Base-by-base conservation (phyloP, 371 early-diverging fungal genomes). In the Mucor lusitanicus region DNA sequence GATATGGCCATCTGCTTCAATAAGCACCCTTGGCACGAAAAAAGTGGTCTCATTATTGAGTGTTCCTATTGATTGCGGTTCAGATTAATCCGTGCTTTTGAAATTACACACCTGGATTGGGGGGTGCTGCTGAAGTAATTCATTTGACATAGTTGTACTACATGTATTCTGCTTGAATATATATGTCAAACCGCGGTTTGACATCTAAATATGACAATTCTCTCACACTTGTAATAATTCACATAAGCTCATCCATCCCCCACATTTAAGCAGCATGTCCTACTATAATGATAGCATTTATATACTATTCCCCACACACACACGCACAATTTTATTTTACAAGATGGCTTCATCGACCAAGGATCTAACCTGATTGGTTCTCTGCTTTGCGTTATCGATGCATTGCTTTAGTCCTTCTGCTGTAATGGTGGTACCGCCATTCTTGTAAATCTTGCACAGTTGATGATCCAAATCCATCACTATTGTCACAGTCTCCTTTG, bases 401-500 rank as follows among this genome's bases (percentile, higher is more conserved):
- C 86, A 87, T 19, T 67, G 60, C 25, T 67, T 75, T 56, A 89
- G 42, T 35, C 74, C 63, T 13, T 82, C 67, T 35, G 64, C 56
- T 40, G 73, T 69, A 33, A 83, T 70, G 0, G 78, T 73, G 4
- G 71, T 74, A 6, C 87, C 88, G 27, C 89, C 89, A 50, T 78
- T 79, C 64, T 89, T 89, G 64, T 85, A 81, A 11, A 87, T 71
- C 50, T 70, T 77, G 53, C 81, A 82, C 28, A 89, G 25, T 23
- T 79, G 68, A 12, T 86, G 87, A 0, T 72, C 57, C 33, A 87
- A 86, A 68, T 92, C 92, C 55, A 90, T 67, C 1, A 90, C 82
- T 2, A 92, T 70, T 0, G 91, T 87, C 9, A 92, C 67, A 35
- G 69, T 68, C 30, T 89, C 86, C 28, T 83, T 80, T 30, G 86